These are phyloP conservation scores for Trichocladium antarcticum DNA, from an alignment of 495 filamentous ascomycete genomes.

Conservation along the genomic window DNA sequence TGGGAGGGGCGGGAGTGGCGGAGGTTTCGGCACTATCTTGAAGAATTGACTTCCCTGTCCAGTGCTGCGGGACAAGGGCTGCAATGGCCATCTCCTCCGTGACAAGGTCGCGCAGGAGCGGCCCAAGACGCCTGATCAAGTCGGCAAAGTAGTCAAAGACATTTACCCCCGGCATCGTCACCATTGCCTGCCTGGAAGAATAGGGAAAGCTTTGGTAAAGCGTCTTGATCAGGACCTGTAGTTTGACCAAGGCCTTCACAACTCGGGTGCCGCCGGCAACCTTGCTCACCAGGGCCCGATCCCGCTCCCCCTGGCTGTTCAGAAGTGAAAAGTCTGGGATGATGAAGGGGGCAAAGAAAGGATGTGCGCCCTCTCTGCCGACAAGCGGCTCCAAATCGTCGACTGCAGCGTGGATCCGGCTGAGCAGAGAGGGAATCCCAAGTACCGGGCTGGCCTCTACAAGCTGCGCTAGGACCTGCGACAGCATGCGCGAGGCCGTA, in stretches of 20 bases:
- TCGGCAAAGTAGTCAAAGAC: conserved; percentile 65
- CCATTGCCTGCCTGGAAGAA: conserved; percentile 33
- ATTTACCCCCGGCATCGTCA: conserved; percentile 57
- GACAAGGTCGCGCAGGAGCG: conserved; percentile 63
- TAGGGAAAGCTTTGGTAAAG: conserved; percentile 64
- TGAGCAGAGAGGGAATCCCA: conserved; percentile 67
- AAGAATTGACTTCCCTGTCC: conserved; percentile 23
- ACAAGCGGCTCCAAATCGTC: conserved; percentile 57
- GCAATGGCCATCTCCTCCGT: conserved; percentile 68
- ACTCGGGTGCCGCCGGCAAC: conserved; percentile 55
- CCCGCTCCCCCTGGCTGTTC: conserved; percentile 23
- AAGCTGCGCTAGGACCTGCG: conserved; percentile 63
- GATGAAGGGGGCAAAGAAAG: conserved; percentile 54
- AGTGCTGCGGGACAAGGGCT: conserved; percentile 34
- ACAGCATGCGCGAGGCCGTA: conserved; percentile 51
- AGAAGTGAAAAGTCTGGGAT: conserved; percentile 18
- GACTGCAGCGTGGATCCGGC: conserved; percentile 56
- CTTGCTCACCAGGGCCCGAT: conserved; percentile 25
- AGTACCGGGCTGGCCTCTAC: conserved; percentile 76
- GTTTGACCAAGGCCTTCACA: conserved; percentile 62
- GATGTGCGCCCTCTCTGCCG: conserved; percentile 21
- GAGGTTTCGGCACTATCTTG: neutral
- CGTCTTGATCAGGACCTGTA: conserved; percentile 61
- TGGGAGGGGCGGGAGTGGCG: neutral
- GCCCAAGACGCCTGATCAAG: conserved; percentile 59